Percentiles rank a stretch among this genome's conserved stretches.
These are phyloP conservation scores for Pseudofabraea citricarpa DNA, from an alignment of 2,329 filamentous ascomycete species.

Conservation along the genomic window DNA sequence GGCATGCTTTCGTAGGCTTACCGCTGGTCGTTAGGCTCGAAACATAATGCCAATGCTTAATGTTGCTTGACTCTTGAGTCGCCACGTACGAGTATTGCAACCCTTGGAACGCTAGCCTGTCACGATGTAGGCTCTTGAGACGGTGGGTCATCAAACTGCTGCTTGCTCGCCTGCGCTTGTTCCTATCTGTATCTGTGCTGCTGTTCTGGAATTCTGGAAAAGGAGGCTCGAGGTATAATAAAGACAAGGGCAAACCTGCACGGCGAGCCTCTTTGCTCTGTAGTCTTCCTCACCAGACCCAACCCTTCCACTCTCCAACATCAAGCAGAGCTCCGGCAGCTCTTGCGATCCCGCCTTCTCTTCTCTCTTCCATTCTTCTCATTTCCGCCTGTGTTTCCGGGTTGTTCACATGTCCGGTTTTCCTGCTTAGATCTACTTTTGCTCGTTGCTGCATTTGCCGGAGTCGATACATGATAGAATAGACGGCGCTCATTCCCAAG, in stretches of 20 bases:
- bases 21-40: slow-evolving; percentile 10
- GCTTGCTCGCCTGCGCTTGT: not conserved
- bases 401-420: slow-evolving; percentile 10
- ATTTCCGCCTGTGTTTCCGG: slow-evolving; percentile 11
- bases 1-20: too few relatives aligned
- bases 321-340: slow-evolving; percentile 45
- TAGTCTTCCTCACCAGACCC: slow-evolving; percentile 25
- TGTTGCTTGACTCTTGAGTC: slow-evolving; percentile 8
- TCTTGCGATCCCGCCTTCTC: slow-evolving; percentile 23
- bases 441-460: slow-evolving; percentile 15
- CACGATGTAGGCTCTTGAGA: slow-evolving; percentile 19
- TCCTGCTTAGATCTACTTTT: slow-evolving; percentile 11
- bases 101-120: slow-evolving; percentile 25
- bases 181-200: not conserved
- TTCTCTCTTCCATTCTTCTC: slow-evolving; percentile 13
- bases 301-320: slow-evolving; percentile 16
- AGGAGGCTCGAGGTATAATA: slow-evolving; percentile 5
- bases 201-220: not conserved
- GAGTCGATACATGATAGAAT: slow-evolving; percentile 21
- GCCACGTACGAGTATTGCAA: too few relatives aligned
- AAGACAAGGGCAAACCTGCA: slow-evolving; percentile 9
- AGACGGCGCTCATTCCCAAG: slow-evolving; percentile 16
- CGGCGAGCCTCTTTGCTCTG: slow-evolving; percentile 10
- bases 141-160: slow-evolving; percentile 20
- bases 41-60: slow-evolving; percentile 17